Evolutionary conservation across 2,329 filamentous ascomycete genomes (phyloP).

Genomic region (Diaporthe batatas): DNA sequence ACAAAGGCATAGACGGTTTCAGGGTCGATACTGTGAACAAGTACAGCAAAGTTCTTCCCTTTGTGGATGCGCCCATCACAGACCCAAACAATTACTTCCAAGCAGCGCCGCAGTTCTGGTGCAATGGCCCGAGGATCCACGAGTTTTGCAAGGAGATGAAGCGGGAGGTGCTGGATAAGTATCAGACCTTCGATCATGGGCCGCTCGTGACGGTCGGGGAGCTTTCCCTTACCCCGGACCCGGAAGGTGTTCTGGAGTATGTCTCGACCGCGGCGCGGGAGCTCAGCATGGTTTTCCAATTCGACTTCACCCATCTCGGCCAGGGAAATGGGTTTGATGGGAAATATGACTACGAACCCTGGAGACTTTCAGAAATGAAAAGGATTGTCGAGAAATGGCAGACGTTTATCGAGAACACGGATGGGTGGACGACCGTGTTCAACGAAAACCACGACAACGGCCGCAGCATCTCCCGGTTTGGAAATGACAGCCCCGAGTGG

Average conservation of each 20-base stretch:
- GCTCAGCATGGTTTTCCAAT: constrained; percentile 66
- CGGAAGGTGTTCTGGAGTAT: constrained; percentile 66
- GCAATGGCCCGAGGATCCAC: constrained; percentile 73
- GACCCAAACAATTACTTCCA: constrained; percentile 55
- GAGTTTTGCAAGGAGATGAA: constrained; percentile 74
- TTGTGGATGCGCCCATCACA: constrained; percentile 65
- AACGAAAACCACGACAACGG: constrained; percentile 76
- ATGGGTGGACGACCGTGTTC: constrained; percentile 72
- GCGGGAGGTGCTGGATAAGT: constrained; percentile 63
- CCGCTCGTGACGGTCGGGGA: constrained; percentile 70
- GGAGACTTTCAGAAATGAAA: constrained; percentile 60
- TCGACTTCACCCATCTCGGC: constrained; percentile 55
- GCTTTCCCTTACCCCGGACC: constrained; percentile 67
- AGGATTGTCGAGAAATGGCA: constrained; percentile 61
- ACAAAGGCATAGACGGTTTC: constrained; percentile 75
- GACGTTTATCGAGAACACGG: constrained; percentile 61
- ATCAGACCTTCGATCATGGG: constrained; percentile 57
- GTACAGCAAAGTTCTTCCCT: constrained; percentile 71
- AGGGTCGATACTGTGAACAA: constrained; percentile 78
- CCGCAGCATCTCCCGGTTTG: constrained; percentile 68
- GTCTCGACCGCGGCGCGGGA: constrained; percentile 66
- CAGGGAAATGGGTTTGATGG: constrained; percentile 60
- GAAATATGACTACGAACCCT: constrained; percentile 65
- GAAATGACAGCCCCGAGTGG: constrained; percentile 57
- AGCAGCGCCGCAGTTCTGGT: constrained; percentile 64